Evolutionary conservation across 345 rosid species (phyloP).

Genomic region (Kernera saxatilis): DNA sequence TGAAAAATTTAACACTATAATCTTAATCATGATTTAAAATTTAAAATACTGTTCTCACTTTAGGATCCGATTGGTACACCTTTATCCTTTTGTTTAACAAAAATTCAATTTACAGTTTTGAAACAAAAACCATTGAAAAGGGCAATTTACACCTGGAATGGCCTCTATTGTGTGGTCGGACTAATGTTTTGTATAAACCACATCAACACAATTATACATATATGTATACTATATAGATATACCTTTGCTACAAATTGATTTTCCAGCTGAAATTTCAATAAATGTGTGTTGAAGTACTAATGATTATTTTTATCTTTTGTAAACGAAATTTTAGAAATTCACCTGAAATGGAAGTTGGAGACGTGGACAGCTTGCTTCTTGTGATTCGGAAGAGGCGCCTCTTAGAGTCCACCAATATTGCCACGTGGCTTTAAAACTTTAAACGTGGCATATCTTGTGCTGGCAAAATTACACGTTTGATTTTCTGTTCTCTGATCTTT

Average conservation of each 20-base stretch:
- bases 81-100: no score
- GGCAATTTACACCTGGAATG: background rate
- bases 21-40: no score
- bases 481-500: background rate
- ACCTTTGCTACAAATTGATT: background rate
- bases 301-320: background rate
- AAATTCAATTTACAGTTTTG: no score
- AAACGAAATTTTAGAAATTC: background rate
- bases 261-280: background rate
- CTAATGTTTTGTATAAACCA: background rate
- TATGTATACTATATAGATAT: background rate
- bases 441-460: conserved; percentile 9
- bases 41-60: no score
- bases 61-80: no score
- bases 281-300: background rate
- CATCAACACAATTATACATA: background rate
- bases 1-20: no score
- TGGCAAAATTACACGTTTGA: conserved; percentile 2
- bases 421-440: conserved; percentile 1
- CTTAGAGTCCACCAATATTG: background rate
- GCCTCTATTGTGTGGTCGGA: background rate
- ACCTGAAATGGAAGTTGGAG: background rate
- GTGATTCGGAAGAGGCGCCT: background rate
- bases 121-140: no score
- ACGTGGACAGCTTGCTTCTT: background rate